Evolutionary conservation across 2,329 filamentous ascomycete genomes (phyloP).

Genomic region (Colletotrichum falcatum): DNA sequence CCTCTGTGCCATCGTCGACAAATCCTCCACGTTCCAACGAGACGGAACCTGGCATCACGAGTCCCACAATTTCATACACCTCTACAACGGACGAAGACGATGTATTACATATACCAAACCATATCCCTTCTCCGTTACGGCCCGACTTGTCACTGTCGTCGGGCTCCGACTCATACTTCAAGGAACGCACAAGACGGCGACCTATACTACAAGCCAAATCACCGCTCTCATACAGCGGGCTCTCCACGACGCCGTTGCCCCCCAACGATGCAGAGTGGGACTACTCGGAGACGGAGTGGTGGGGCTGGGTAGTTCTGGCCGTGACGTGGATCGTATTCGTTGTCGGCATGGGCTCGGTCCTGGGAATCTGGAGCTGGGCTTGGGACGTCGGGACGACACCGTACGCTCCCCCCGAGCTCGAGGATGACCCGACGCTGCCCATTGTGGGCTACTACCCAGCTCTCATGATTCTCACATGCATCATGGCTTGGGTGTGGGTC

Average conservation of each 20-base stretch:
- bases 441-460: constrained; percentile 98
- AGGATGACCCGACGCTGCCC: constrained; percentile 93
- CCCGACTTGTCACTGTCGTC: constrained; percentile 62
- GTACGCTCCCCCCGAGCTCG: constrained; percentile 93
- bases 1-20: constrained; percentile 40
- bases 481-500: constrained; percentile 99
- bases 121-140: constrained; percentile 57
- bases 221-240: constrained; percentile 67
- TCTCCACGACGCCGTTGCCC: constrained; percentile 62
- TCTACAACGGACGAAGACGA: constrained; percentile 87
- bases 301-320: constrained; percentile 93
- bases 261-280: constrained; percentile 76
- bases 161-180: constrained; percentile 74
- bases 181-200: constrained; percentile 57
- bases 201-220: constrained; percentile 68
- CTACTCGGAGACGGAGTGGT: constrained; percentile 95
- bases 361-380: constrained; percentile 97
- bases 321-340: constrained; percentile 98
- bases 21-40: constrained; percentile 42
- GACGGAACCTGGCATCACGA: constrained; percentile 52
- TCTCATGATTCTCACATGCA: constrained; percentile 88
- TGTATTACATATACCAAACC: constrained; percentile 70
- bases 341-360: constrained; percentile 93
- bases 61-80: constrained; percentile 71
- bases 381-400: constrained; percentile 98